Evolutionary conservation across 1,284 basidiomycete genomes (phyloP), one percentile per base, ranked within the genome.

Genomic region (Lentinula novae-zelandiae): DNA sequence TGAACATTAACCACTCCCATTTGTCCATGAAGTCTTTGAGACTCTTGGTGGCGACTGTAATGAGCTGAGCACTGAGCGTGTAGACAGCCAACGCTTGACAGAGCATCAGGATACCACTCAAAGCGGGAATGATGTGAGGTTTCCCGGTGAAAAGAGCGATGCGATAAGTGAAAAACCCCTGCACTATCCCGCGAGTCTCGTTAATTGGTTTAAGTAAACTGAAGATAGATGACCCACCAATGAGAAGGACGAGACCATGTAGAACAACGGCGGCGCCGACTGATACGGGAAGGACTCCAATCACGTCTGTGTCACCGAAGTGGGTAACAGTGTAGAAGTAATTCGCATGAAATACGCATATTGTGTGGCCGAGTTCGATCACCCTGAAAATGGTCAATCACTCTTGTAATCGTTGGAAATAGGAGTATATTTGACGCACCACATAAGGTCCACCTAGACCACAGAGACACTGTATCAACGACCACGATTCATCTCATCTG

Each of bases 331-430:
- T 52, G 17, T 52, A 53, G 31, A 33, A 38, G 44, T 61, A 61
- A 12, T 58, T 22, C 3, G 33, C 22, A 40, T 61, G 60, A 33
- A 38, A 57, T 17, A 57, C 34, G 50, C 60, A 61, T 22, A 58
- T 57, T 9, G 60, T 57, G 53, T 61, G 60, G 7, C 49, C 60
- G 3, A 61, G 39, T 31, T 61, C 60, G 40, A 55, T 52, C 5
- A 61, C 5, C 60, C 60, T 61, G 40, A n/a, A 42, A n/a, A 46
- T n/a, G 5, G 7, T 20, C n/a, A 13, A n/a, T 44, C 20, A n/a
- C 13, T 42, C 40, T 38, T 8, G 17, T 9, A 1, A 7, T 9
- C 9, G 50, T 13, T 34, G 1, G 52, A 39, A 12, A 17, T 34
- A 17, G 5, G 20, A 4, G 5, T 42, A 13, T 13, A 20, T 17